Percentiles rank a stretch among this genome's conserved stretches.
Evolutionary conservation across 306 rosid genomes (phyloP).

Genomic region (Boehmeria nivea): DNA sequence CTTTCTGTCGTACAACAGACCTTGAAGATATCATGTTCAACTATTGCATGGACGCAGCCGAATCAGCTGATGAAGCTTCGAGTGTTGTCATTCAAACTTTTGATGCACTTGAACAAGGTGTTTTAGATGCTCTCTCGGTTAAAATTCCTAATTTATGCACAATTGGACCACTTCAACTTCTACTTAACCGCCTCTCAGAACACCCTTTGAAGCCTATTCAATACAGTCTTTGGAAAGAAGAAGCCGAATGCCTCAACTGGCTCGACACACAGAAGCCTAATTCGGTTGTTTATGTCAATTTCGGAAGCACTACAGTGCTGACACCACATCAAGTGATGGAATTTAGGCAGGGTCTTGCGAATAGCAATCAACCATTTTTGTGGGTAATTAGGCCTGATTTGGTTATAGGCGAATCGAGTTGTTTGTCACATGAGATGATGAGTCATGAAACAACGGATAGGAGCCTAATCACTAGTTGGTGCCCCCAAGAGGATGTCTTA

Average conservation of each 20-base stretch:
- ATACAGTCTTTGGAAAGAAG: constrained; percentile 26
- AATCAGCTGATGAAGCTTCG: constrained; percentile 2
- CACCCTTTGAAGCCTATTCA: constrained; percentile 1
- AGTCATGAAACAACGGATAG: background rate
- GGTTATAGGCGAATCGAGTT: background rate
- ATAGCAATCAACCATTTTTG: constrained; percentile 16
- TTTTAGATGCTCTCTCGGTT: constrained; percentile 4
- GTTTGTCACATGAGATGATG: constrained; percentile 10
- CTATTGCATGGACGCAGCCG: background rate
- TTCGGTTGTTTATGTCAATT: too few species aligned
- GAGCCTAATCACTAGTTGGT: constrained; percentile 14
- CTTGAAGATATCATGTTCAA: background rate
- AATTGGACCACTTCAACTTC: constrained; percentile 16
- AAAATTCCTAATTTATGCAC: constrained; percentile 11
- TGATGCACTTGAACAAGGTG: background rate
- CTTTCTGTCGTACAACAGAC: background rate
- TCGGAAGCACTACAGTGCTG: too few species aligned
- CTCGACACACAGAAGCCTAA: background rate
- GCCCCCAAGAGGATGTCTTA: constrained; percentile 20
- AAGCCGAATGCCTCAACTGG: constrained; percentile 16
- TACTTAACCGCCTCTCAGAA: constrained; percentile 4
- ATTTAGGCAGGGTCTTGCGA: constrained; percentile 24
- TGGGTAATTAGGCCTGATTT: constrained; percentile 23
- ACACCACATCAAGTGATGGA: constrained; percentile 8
- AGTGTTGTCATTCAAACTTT: constrained; percentile 9